These are phyloP conservation scores for Toxicodendron radicans DNA, from an alignment of 345 rosid genomes.

Conservation along the genomic window DNA sequence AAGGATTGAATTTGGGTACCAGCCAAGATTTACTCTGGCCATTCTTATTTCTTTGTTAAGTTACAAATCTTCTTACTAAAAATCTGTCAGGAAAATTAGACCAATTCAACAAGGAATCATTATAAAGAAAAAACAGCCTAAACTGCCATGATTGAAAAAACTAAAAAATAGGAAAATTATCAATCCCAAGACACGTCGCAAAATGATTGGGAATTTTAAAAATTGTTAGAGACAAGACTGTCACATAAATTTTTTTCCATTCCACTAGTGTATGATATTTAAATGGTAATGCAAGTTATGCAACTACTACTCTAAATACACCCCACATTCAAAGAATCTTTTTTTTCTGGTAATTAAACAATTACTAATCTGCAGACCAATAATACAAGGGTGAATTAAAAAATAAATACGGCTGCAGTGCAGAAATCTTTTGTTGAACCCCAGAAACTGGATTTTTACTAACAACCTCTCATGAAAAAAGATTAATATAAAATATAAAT, in stretches of 20 bases:
- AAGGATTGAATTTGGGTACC: background rate
- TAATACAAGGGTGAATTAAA: conserved; percentile 34
- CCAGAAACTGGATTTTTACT: conserved; percentile 35
- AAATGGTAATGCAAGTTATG: background rate
- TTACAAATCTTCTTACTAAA: background rate
- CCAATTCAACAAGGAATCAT: background rate
- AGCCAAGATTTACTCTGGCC: background rate
- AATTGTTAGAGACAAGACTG: conserved; percentile 37
- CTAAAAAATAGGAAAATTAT: background rate
- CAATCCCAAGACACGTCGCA: conserved; percentile 24
- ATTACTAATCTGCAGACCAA: conserved; percentile 36
- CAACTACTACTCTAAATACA: conserved; percentile 23
- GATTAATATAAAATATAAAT: background rate
- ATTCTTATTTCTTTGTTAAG: background rate
- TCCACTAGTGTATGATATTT: background rate
- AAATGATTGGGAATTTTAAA: conserved; percentile 35
- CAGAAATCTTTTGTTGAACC: conserved; percentile 33
- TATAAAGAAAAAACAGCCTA: background rate
- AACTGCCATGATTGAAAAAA: conserved; percentile 4
- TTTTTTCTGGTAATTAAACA: conserved; percentile 23
- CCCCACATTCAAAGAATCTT: conserved; percentile 54
- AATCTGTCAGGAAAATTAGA: background rate
- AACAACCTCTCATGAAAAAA: conserved; percentile 19
- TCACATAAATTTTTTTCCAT: conserved; percentile 32
- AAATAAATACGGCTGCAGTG: conserved; percentile 29